phyloP scores from a whole-genome alignment of 352 stramenopile species.

The Aphanomyces astaci region DNA sequence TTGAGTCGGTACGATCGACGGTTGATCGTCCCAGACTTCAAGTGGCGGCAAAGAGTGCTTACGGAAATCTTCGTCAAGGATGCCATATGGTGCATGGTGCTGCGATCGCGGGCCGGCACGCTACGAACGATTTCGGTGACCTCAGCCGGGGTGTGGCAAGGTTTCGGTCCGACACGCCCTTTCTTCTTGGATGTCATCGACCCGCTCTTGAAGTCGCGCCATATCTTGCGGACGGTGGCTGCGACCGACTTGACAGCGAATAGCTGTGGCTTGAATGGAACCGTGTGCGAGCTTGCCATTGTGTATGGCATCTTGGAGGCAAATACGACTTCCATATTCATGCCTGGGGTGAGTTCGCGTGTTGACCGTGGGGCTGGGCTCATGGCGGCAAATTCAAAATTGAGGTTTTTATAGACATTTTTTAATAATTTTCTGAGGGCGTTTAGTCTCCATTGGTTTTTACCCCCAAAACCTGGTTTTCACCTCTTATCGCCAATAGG shows the following conservation, averaged over 20 bases:
- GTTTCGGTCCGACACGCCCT: background rate
- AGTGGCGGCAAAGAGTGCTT: background rate
- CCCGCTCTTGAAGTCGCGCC: background rate
- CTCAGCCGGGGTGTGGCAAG: background rate
- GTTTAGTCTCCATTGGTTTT: too few species aligned
- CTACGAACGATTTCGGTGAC: background rate
- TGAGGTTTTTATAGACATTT: background rate
- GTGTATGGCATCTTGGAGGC: background rate
- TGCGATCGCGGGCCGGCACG: background rate
- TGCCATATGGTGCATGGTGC: background rate
- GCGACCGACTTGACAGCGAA: background rate
- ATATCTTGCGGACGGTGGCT: background rate
- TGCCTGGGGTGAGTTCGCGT: too few species aligned
- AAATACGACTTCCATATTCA: background rate
- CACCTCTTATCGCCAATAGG: background rate
- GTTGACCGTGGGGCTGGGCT: too few species aligned
- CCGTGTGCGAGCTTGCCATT: background rate
- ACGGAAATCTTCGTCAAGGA: background rate
- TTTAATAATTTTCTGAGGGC: background rate
- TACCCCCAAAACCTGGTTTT: background rate
- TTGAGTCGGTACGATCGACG: background rate
- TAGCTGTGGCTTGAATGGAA: background rate
- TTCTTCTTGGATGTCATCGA: background rate
- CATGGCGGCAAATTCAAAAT: background rate
- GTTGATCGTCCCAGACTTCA: background rate